Conservation (phyloP, 192 early-diverging fungal genomes). For the Backusella tarrabulga region DNA sequence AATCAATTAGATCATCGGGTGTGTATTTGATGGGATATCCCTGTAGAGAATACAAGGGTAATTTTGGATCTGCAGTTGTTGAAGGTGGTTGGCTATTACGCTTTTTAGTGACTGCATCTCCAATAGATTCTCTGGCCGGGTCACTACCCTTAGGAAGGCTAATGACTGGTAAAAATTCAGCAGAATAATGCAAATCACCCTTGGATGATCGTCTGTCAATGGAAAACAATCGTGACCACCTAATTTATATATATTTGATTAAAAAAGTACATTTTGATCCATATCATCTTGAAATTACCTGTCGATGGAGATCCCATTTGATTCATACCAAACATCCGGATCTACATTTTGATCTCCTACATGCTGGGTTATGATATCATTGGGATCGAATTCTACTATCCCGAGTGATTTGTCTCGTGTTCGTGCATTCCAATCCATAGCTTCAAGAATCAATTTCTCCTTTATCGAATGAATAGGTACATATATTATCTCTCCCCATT, state of each 20-base stretch:
- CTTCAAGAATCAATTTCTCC: slow-evolving; percentile 65
- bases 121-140: neutral
- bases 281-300: slow-evolving; percentile 13
- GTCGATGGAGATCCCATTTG: slow-evolving; percentile 20
- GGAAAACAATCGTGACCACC: slow-evolving; percentile 36
- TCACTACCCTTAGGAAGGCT: slow-evolving; percentile 12
- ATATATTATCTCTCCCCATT: slow-evolving; percentile 83
- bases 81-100: neutral
- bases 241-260: slow-evolving; percentile 8
- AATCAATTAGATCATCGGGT: slow-evolving; percentile 30
- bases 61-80: neutral
- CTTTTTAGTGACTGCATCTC: slow-evolving; percentile 21
- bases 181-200: slow-evolving; percentile 38
- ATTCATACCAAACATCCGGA: slow-evolving; percentile 28
- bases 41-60: slow-evolving; percentile 24
- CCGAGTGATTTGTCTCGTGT: slow-evolving; percentile 76
- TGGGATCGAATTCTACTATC: slow-evolving; percentile 35
- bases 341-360: slow-evolving; percentile 21
- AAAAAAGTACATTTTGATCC: neutral
- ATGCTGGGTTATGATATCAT: slow-evolving; percentile 11
- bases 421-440: slow-evolving; percentile 76
- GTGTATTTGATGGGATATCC: slow-evolving; percentile 23
- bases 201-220: slow-evolving; percentile 27
- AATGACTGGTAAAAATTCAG: slow-evolving; percentile 37
- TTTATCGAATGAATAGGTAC: slow-evolving; percentile 67